Evolutionary conservation across 805 yeast genomes (phyloP), one percentile per base, ranked within the genome.

Genomic region (Starmerella potacharoeniae): DNA sequence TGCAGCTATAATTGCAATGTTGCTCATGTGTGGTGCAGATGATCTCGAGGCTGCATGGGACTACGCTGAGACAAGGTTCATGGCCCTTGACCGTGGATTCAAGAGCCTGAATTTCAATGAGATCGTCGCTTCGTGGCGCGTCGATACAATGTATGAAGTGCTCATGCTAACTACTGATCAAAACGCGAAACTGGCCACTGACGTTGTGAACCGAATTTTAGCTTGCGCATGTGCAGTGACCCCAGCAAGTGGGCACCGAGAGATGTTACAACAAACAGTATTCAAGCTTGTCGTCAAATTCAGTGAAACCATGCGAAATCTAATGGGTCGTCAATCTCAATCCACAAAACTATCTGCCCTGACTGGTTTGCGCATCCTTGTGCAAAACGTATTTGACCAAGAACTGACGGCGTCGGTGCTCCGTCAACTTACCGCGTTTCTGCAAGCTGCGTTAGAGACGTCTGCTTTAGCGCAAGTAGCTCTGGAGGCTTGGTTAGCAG

Each of bases 241-340:
- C n/a, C 49, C 30, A 14, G 33, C 29, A 2, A 53, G 46, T 8
- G 53, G 35, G 3, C 53, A 40, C 40, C 42, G 29, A 11, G 62
- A 57, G 40, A 31, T 59, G 28, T 35, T 57, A 16, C 57, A 56
- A 40, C 58, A 57, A 35, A 53, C 58, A 6, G 52, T 63, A 1
- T 56, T 55, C 57, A 56, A 55, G 16, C 49, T 86, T 4, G 91
- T 86, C 58, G 53, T 57, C 13, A 76, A 79, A 46, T 86, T 90
- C 62, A 83, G 95, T 5, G 89, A 86, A 59, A 80, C 82, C 28
- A 80, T 90, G 40, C 84, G 87, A 63, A 87, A 84, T 57, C 75
- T 79, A 13, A 80, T 78, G 58, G 93, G 93, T 0, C 75, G 79
- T 41, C 81, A 80, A 45, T 86, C 95, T 0, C 83, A 77, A 61